Evolutionary conservation across 2,329 filamentous ascomycete genomes (phyloP), one percentile per base, ranked within the genome.

Genomic region (Aspergillus sp.): DNA sequence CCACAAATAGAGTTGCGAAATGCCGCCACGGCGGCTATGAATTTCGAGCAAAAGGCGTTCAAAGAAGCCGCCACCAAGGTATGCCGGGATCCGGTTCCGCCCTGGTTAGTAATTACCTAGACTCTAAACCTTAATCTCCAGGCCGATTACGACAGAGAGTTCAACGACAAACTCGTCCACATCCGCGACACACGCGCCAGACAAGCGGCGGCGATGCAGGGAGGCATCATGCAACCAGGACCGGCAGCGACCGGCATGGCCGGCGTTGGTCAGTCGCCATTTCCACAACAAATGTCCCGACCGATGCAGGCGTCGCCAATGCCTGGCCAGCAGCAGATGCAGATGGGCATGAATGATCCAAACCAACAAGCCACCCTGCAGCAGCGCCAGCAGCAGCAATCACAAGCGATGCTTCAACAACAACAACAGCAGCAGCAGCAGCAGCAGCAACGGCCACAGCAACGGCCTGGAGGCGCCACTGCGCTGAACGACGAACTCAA

Each of bases 241-340:
- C 67, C 65, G 11, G 70, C 65, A 11, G 70, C 68, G 11, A 57
- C 66, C 44, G 70, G 68, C 14, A 72, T 73, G 63, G 58, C 64
- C 46, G 69, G 71, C 35, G 65, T 69, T 17, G 68, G 67, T 50
- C 74, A 74, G 58, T 77, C 77, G 59, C 75, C 78, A 37, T 82
- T 82, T 58, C 75, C 79, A 12, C 75, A 79, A 19, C 80, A 82
- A 57, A 74, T 82, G 60, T 79, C 78, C 55, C 78, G 77, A 54
- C 79, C 73, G 23, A 78, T 83, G 75, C 82, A 83, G 62, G 67
- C 77, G 4, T 82, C 81, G 2, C 77, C 80, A 0, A 79, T 84
- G 44, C 63, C 71, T 21, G 71, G 68, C 41, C 77, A 78, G 44
- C 70, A 70, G 43, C 71, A 70, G 41, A 70, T 75, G 68, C 57